Evolutionary conservation across 148 eudicot genomes (phyloP).

Genomic region (Arctostaphylos glauca): DNA sequence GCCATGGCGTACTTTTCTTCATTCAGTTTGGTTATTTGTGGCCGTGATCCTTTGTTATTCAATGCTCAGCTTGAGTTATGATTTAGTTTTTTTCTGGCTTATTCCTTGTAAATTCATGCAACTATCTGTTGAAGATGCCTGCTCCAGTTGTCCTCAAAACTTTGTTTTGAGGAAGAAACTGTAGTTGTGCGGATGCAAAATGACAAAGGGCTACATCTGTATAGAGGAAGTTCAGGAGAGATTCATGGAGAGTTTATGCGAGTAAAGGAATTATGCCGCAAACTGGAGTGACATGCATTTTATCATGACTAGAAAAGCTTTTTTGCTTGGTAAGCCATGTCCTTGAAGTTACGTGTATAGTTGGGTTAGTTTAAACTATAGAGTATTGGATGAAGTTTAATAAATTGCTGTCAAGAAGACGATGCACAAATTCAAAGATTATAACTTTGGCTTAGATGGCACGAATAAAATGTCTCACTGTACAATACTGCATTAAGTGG

Average conservation of each 20-base stretch:
- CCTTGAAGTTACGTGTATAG: neutral
- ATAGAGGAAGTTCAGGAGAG: neutral
- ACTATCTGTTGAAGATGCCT: neutral
- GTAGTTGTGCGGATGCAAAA: neutral
- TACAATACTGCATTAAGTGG: neutral
- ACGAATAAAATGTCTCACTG: neutral
- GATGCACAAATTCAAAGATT: neutral
- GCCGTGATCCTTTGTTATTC: neutral
- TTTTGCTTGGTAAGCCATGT: neutral
- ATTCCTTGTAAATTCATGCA: constrained; percentile 1
- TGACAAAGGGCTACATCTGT: neutral
- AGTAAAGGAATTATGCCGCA: neutral
- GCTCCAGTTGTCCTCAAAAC: neutral
- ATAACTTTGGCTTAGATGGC: neutral
- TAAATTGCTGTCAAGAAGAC: neutral
- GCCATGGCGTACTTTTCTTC: neutral
- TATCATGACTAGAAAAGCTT: neutral
- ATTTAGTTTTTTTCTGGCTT: neutral
- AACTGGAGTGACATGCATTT: no score
- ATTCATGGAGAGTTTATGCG: neutral
- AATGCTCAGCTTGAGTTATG: neutral
- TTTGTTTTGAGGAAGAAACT: neutral
- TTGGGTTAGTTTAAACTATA: neutral
- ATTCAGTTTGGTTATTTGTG: neutral
- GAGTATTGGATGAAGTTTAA: neutral